Percentiles rank a stretch among this genome's conserved stretches.
Evolutionary conservation across 75 land plant genomes (phyloP).

Genomic region (Picea glauca): DNA sequence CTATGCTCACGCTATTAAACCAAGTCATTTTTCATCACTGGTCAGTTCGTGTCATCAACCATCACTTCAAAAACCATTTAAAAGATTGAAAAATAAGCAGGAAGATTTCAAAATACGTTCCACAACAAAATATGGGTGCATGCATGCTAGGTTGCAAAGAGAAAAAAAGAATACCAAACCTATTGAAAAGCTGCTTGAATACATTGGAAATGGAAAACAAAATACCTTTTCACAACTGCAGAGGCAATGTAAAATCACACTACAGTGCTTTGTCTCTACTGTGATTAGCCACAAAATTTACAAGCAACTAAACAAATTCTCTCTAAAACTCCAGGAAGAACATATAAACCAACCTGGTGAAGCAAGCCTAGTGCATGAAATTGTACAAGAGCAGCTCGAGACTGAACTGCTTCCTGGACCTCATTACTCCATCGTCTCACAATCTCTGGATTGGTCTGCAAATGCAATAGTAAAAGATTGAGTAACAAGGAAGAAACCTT

Average conservation of each 20-base stretch:
- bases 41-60: neutral
- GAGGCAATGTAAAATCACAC: neutral
- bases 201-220: neutral
- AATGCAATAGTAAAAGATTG: neutral
- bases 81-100: neutral
- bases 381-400: conserved; percentile 93
- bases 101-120: neutral
- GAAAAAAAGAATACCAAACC: neutral
- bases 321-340: neutral
- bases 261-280: neutral
- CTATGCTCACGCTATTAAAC: no score
- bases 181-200: neutral
- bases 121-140: neutral
- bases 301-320: neutral
- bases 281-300: neutral
- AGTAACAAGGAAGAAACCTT: neutral
- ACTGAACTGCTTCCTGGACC: conserved; percentile 97
- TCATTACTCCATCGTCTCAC: conserved; percentile 99
- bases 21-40: no score
- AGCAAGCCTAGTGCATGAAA: conserved; percentile 93
- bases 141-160: neutral
- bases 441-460: conserved; percentile 90
- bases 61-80: neutral
- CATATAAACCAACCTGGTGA: conserved; percentile 60
- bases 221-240: neutral